Percentiles rank a stretch among this genome's conserved stretches.
phyloP scores from a whole-genome alignment of 306 rosid genomes.

The Leucaena leucocephala region DNA sequence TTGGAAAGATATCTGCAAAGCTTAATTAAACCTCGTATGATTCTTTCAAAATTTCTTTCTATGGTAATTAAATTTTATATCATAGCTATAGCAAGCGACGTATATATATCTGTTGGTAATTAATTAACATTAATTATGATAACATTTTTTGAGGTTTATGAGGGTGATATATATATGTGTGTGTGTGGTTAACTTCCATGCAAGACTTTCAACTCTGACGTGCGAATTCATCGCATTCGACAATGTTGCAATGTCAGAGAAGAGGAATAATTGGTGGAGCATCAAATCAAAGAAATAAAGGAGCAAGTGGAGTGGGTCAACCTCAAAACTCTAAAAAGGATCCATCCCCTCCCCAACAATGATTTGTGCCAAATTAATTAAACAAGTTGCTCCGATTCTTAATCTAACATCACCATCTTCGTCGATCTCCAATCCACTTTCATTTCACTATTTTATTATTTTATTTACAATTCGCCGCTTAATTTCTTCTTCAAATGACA shows the following conservation, averaged over 20 bases:
- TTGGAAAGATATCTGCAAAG: neutral
- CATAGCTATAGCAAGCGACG: too few relatives aligned
- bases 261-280: neutral
- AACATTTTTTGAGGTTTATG: too few relatives aligned
- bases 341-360: neutral
- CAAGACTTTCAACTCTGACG: neutral
- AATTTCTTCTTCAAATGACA: neutral
- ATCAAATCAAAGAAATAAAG: neutral
- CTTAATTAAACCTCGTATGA: neutral
- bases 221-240: neutral
- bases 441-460: neutral
- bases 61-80: neutral
- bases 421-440: neutral
- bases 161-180: too few relatives aligned
- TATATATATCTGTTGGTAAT: too few relatives aligned
- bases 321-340: neutral
- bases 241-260: neutral
- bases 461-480: slow-evolving; percentile 11
- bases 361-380: neutral
- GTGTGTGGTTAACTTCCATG: neutral
- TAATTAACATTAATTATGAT: too few relatives aligned
- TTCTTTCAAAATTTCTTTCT: neutral
- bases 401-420: slow-evolving; percentile 4
- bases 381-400: neutral
- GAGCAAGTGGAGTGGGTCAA: neutral